These are phyloP conservation scores for Pichia californica DNA, from an alignment of 805 yeast genomes.

Conservation along the genomic window DNA sequence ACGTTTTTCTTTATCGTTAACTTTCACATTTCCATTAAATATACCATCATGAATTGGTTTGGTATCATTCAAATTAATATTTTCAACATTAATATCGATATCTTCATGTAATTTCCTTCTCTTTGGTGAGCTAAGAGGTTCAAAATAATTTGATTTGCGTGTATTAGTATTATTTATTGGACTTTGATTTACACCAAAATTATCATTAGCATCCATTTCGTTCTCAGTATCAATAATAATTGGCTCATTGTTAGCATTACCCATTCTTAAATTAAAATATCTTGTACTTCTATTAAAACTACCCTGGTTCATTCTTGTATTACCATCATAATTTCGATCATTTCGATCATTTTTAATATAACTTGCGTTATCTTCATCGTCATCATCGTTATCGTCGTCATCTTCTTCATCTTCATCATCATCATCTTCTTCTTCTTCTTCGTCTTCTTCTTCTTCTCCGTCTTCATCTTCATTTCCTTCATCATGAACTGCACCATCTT, in stretches of 20 bases:
- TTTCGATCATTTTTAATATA: neutral
- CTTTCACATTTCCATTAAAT: neutral
- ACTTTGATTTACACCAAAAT: neutral
- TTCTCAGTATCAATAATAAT: constrained; percentile 1
- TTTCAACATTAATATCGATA: neutral
- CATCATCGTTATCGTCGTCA: neutral
- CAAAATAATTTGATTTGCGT: neutral
- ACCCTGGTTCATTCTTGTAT: no score
- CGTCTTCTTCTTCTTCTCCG: constrained; percentile 22
- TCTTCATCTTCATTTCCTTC: constrained; percentile 29
- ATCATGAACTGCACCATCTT: no score
- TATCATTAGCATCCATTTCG: neutral
- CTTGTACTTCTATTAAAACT: no score
- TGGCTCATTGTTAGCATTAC: neutral
- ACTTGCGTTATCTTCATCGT: neutral
- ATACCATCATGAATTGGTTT: no score
- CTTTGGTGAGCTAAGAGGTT: neutral
- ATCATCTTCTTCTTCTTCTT: constrained; percentile 6
- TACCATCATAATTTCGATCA: no score
- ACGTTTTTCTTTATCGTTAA: neutral
- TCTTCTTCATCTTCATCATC: constrained; percentile 14
- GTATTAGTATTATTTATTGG: no score
- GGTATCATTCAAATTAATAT: neutral
- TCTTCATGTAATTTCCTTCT: neutral
- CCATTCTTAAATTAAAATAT: no score